A percentile compares a stretch with the other conserved stretches of the same genome.
These are phyloP conservation scores for Oryza meridionalis DNA, from an alignment of 176 grass and related monocot species.

Conservation along the genomic window DNA sequence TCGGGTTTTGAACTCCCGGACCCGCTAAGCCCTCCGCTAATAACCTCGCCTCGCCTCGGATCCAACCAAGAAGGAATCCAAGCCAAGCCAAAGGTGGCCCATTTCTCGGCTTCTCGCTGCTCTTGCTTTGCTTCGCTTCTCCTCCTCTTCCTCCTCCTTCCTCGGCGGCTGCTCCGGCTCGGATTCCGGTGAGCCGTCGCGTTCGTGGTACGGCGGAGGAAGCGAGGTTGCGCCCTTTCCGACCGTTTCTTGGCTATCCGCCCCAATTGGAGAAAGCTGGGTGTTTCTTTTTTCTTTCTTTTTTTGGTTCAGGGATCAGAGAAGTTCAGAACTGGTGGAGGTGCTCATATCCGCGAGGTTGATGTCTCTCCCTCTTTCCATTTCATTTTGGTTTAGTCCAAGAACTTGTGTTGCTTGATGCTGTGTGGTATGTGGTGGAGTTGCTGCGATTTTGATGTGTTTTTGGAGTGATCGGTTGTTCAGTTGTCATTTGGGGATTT, in stretches of 20 bases:
- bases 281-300: not conserved
- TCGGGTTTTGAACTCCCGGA: not conserved
- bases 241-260: not conserved
- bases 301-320: not conserved
- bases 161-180: not conserved
- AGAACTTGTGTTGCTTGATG: not conserved
- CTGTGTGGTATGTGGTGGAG: not conserved
- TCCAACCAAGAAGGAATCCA: slow-evolving; percentile 25
- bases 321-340: not conserved
- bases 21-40: not conserved
- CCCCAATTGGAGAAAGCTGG: not conserved
- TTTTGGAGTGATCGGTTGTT: not conserved
- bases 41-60: slow-evolving; percentile 45
- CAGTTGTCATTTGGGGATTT: not conserved
- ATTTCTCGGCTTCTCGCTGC: too few species aligned
- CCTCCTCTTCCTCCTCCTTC: not conserved
- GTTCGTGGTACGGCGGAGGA: not conserved
- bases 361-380: not conserved
- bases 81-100: not conserved
- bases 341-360: not conserved
- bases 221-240: not conserved
- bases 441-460: not conserved
- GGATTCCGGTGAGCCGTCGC: slow-evolving; percentile 1
- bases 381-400: not conserved
- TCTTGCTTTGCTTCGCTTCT: not conserved